phyloP scores from a whole-genome alignment of 176 grass and related monocot genomes.

The Musa troglodytarum region DNA sequence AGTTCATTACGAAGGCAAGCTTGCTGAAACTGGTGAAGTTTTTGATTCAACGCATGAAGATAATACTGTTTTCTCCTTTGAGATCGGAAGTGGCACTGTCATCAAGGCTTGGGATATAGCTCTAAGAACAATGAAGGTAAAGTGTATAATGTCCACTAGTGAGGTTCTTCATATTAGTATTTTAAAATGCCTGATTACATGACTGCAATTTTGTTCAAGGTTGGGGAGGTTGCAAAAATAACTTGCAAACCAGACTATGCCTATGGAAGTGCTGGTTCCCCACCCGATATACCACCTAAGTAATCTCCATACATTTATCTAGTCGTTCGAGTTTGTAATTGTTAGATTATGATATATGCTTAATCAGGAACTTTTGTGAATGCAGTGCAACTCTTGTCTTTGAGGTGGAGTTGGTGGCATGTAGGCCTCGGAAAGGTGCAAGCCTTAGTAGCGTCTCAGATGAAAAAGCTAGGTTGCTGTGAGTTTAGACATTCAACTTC shows the following conservation, averaged over 20 bases:
- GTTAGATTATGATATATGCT: background rate
- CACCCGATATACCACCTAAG: slow-evolving; percentile 91
- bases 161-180: background rate
- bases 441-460: slow-evolving; percentile 60
- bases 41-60: slow-evolving; percentile 96
- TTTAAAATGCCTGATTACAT: slow-evolving; percentile 14
- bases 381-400: slow-evolving; percentile 86
- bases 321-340: background rate
- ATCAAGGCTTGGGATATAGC: slow-evolving; percentile 96
- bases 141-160: background rate
- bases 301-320: slow-evolving; percentile 12
- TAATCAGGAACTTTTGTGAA: slow-evolving; percentile 24
- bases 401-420: slow-evolving; percentile 83
- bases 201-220: slow-evolving; percentile 34
- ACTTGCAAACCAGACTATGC: slow-evolving; percentile 94
- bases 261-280: slow-evolving; percentile 75
- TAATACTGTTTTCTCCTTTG: slow-evolving; percentile 92
- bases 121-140: slow-evolving; percentile 90
- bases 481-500: slow-evolving; percentile 24
- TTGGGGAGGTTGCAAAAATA: slow-evolving; percentile 89
- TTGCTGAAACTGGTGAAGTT: slow-evolving; percentile 78
- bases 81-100: slow-evolving; percentile 70
- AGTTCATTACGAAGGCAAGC: slow-evolving; percentile 95
- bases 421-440: slow-evolving; percentile 88
- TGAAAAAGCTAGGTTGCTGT: slow-evolving; percentile 93